Percentiles rank a stretch among this genome's conserved stretches.
Evolutionary conservation across 2,329 filamentous ascomycete species (phyloP).

Genomic region (Colletotrichum orbiculare): DNA sequence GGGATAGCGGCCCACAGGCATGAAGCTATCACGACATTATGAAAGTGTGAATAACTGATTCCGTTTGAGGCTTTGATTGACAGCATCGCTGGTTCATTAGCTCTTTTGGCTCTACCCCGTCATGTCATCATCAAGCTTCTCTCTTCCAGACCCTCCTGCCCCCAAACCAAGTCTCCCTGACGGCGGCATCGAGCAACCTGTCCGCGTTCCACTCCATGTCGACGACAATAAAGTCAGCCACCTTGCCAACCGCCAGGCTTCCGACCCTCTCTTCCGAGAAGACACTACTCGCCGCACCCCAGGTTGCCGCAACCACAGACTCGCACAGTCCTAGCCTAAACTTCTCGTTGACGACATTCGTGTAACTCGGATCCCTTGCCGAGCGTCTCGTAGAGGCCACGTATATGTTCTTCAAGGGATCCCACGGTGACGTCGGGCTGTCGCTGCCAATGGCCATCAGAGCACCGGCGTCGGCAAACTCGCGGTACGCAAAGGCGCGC

Average conservation of each 20-base stretch:
- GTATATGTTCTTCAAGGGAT: slow-evolving; percentile 67
- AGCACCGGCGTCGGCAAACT: slow-evolving; percentile 67
- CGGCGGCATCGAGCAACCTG: slow-evolving; percentile 56
- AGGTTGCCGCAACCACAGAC: slow-evolving; percentile 64
- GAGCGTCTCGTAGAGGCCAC: slow-evolving; percentile 68
- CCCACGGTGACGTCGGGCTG: slow-evolving; percentile 67
- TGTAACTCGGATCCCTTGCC: slow-evolving; percentile 57
- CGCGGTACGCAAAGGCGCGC: slow-evolving; percentile 72
- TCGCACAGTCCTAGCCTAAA: slow-evolving; percentile 65
- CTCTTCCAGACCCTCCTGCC: slow-evolving; percentile 53
- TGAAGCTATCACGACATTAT: no score
- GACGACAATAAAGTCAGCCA: slow-evolving; percentile 67
- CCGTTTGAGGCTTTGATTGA: no score
- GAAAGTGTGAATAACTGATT: no score
- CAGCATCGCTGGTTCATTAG: no score
- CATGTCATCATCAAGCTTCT: not conserved
- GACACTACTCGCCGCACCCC: slow-evolving; percentile 67
- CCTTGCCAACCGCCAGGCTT: slow-evolving; percentile 60
- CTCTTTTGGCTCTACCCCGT: no score
- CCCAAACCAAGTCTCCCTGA: slow-evolving; percentile 65
- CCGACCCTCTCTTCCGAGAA: slow-evolving; percentile 67
- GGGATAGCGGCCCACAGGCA: no score
- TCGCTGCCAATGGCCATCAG: slow-evolving; percentile 68
- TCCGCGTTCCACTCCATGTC: slow-evolving; percentile 62
- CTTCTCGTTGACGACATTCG: slow-evolving; percentile 60